Percentiles rank a stretch among this genome's conserved stretches.
phyloP scores from a whole-genome alignment of 2,329 filamentous ascomycete species.

The Boeremia exigua region DNA sequence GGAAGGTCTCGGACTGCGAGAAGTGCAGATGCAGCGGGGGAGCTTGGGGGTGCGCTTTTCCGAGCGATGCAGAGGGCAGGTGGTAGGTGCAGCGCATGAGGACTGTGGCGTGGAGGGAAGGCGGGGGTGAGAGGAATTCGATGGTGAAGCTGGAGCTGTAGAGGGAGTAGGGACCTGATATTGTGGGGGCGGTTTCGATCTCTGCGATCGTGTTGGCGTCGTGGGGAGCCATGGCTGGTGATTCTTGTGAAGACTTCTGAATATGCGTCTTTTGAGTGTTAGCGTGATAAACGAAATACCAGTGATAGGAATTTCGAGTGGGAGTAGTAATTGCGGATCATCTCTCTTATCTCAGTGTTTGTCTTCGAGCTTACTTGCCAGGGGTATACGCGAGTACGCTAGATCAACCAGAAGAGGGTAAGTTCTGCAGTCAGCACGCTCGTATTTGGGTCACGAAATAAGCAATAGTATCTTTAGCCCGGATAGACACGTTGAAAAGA shows the following conservation, averaged over 20 bases:
- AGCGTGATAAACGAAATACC: too few species aligned
- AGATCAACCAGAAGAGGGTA: neutral
- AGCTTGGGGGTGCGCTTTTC: slow-evolving; percentile 21
- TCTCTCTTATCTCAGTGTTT: neutral
- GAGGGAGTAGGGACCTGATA: slow-evolving; percentile 18
- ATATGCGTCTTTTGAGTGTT: too few species aligned
- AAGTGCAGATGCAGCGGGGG: slow-evolving; percentile 28
- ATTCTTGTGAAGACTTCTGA: neutral
- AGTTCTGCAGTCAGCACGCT: neutral
- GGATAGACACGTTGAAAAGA: neutral
- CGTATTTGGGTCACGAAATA: neutral
- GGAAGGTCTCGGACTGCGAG: slow-evolving; percentile 22
- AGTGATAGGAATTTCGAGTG: neutral
- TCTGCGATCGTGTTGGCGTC: neutral
- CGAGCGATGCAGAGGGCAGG: slow-evolving; percentile 3
- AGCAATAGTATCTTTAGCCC: neutral
- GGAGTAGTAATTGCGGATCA: neutral
- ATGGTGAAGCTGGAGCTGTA: slow-evolving; percentile 18
- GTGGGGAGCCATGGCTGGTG: neutral
- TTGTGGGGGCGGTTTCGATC: slow-evolving; percentile 11
- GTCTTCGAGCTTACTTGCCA: neutral
- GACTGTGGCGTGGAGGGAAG: slow-evolving; percentile 19
- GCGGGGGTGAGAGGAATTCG: slow-evolving; percentile 21
- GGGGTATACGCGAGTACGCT: neutral
- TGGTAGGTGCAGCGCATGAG: slow-evolving; percentile 23